phyloP scores from a whole-genome alignment of 208 protist species.

The Angomonas desouzai region DNA sequence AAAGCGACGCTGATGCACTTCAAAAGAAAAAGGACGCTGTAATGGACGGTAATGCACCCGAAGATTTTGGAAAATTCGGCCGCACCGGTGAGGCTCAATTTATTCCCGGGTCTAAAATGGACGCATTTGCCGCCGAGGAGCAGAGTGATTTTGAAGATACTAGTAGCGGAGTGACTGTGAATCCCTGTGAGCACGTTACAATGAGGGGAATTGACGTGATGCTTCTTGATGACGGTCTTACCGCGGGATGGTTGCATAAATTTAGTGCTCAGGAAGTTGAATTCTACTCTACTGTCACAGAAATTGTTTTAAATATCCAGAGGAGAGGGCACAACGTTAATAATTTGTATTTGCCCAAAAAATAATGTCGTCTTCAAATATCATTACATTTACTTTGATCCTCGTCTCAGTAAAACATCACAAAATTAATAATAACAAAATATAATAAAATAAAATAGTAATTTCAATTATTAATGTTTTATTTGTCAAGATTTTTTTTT shows the following conservation, averaged over 20 bases:
- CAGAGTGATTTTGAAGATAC: conserved; percentile 20
- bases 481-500: conserved; percentile 16
- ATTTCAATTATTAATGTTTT: neutral
- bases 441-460: conserved; percentile 4
- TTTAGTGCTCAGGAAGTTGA: conserved; percentile 62
- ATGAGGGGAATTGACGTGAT: conserved; percentile 83
- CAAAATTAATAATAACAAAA: too few relatives aligned
- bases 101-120: conserved; percentile 25
- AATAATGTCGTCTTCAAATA: too few relatives aligned
- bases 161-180: too few relatives aligned
- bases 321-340: conserved; percentile 65
- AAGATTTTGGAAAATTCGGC: conserved; percentile 15
- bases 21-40: conserved; percentile 6
- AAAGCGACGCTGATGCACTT: conserved; percentile 24
- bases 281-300: conserved; percentile 60
- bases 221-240: conserved; percentile 76
- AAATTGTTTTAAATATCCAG: conserved; percentile 63
- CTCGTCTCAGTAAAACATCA: too few relatives aligned
- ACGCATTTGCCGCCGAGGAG: conserved; percentile 13
- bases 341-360: conserved; percentile 41
- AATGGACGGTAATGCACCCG: neutral
- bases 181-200: conserved; percentile 65
- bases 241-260: conserved; percentile 64
- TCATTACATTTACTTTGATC: too few relatives aligned
- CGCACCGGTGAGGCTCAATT: conserved; percentile 75